Base-by-base conservation (phyloP, 768 basidiomycete species). In the Leccinum truebloodii region DNA sequence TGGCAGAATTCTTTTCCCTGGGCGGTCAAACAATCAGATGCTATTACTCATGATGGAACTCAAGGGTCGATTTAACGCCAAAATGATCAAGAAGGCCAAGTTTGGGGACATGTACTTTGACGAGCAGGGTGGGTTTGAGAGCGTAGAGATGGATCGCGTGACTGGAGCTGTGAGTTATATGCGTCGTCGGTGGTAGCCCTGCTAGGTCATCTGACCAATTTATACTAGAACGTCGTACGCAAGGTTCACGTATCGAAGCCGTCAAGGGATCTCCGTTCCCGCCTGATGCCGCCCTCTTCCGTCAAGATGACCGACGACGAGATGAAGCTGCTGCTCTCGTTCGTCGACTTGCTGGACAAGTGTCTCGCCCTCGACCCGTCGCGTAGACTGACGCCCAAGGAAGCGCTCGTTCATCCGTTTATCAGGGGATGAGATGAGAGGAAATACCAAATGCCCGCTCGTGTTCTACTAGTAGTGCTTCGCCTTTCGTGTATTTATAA, bases 11-110 rank as follows among this genome's bases (percentile, higher is more conserved):
- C 86, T 99, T 44, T 94, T 98, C 74, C 97, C 97, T 0, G 96
- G 96, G 13, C 86, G 94, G 41, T 92, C 92, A 18, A 98, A 99
- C 76, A 97, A 97, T 70, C 95, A 98, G 69, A 98, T 98, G 96
- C 80, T 98, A 20, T 80, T 94, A 58, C 85, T 92, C 59, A 97
- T 98, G 91, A 98, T 98, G 95, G 96, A 98, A 73, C 81, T 97
- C 59, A 95, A 93, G 74, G 95, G 97, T 37, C 83, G 94, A 53
- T 92, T 98, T 78, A 95, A 94, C 70, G 81, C 85, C 64, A 94
- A 94, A 76, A 87, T 94, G 86, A 90, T 98, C 74, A 97, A 96
- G 78, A 94, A 90, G 71, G 92, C 92, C 1, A 89, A 90, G 71
- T 98, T 98, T 75, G 93, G 92, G 1, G 89, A 93, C 54, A 76